Evolutionary conservation across 2,329 filamentous ascomycete species (phyloP).

Genomic region (Plenodomus tracheiphilus): DNA sequence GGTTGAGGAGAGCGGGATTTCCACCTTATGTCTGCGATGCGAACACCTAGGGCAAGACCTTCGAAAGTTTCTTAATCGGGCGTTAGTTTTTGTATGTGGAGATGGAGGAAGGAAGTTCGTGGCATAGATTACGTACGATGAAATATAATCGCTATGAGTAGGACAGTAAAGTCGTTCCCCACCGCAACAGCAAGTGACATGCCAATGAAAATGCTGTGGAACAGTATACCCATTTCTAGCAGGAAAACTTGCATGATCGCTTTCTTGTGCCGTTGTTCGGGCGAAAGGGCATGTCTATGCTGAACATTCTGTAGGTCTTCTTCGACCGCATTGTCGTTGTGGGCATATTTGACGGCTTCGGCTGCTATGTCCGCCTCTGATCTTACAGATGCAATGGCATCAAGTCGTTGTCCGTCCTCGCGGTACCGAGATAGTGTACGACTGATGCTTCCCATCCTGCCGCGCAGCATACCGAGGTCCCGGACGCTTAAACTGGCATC

Average conservation of each 20-base stretch:
- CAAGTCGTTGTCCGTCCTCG: conserved; percentile 26
- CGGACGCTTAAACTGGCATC: conserved; percentile 30
- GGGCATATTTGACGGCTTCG: conserved; percentile 35
- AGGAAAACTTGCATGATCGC: conserved; percentile 43
- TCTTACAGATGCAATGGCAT: conserved; percentile 50
- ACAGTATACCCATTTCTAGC: conserved; percentile 63
- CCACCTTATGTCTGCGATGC: conserved; percentile 75
- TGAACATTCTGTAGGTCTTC: conserved; percentile 28
- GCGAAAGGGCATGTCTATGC: conserved; percentile 13
- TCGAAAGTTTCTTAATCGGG: conserved; percentile 69
- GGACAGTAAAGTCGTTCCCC: conserved; percentile 56
- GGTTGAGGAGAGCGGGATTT: conserved; percentile 39
- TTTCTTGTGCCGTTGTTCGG: conserved; percentile 33
- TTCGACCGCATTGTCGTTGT: conserved; percentile 24
- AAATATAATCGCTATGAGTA: conserved; percentile 65
- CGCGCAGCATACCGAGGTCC: conserved; percentile 26
- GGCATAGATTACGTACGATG: conserved; percentile 55
- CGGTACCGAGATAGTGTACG: conserved; percentile 35
- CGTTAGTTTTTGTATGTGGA: conserved; percentile 3
- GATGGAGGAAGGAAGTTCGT: too few species aligned
- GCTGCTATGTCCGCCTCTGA: conserved; percentile 46
- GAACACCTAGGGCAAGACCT: conserved; percentile 80
- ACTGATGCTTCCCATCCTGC: conserved; percentile 31
- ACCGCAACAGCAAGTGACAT: conserved; percentile 62
- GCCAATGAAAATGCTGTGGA: conserved; percentile 66